Conservation (phyloP, 2,329 filamentous ascomycete genomes). For the Pseudocercospora cruenta region DNA sequence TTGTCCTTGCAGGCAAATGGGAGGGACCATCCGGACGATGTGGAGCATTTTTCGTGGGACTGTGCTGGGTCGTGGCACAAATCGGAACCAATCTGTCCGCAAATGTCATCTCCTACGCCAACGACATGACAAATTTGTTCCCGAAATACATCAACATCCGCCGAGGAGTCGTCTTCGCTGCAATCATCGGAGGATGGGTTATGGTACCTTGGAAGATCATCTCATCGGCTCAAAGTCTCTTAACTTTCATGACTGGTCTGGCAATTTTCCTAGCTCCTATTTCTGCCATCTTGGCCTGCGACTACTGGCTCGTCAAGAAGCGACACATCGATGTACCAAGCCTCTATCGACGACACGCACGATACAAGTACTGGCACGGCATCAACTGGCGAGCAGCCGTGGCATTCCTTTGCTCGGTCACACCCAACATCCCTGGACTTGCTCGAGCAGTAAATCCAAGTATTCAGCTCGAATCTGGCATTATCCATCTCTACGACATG, state of each 20-base stretch:
- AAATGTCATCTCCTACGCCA: constrained; percentile 58
- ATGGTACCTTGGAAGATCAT: constrained; percentile 66
- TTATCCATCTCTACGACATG: constrained; percentile 62
- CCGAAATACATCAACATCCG: constrained; percentile 55
- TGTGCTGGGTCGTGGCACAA: constrained; percentile 57
- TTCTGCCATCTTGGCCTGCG: constrained; percentile 58
- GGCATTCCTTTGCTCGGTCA: constrained; percentile 61
- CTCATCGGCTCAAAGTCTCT: constrained; percentile 59
- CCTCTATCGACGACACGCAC: constrained; percentile 54
- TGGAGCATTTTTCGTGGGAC: constrained; percentile 39
- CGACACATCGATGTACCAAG: constrained; percentile 52
- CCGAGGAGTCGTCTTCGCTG: constrained; percentile 49
- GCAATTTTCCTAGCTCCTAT: constrained; percentile 68
- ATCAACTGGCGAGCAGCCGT: constrained; percentile 64
- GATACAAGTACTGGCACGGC: constrained; percentile 56
- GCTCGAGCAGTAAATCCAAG: constrained; percentile 47
- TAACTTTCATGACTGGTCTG: constrained; percentile 63
- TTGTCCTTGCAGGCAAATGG: constrained; percentile 43
- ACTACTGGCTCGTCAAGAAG: constrained; percentile 61
- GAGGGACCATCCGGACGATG: constrained; percentile 37
- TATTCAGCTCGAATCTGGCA: constrained; percentile 52
- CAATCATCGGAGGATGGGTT: constrained; percentile 55
- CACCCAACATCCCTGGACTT: constrained; percentile 60
- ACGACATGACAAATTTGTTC: constrained; percentile 56
- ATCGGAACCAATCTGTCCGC: constrained; percentile 58